phyloP scores from a whole-genome alignment of 345 rosid genomes.

The Draba incana region DNA sequence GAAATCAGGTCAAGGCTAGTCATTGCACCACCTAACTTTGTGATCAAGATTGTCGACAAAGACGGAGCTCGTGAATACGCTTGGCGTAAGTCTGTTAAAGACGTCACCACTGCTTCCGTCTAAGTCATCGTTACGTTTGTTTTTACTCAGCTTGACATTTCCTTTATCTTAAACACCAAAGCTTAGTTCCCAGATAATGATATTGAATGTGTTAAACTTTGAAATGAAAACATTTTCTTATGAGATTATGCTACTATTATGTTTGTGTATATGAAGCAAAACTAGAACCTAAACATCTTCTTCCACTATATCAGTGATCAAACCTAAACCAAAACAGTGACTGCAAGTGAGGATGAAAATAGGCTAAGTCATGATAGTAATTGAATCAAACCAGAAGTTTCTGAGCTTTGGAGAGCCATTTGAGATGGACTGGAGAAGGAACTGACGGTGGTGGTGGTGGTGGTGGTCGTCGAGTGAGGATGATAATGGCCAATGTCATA shows the following conservation, averaged over 20 bases:
- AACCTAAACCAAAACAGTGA: conserved; percentile 7
- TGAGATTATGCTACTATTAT: conserved; percentile 10
- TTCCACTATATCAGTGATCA: neutral
- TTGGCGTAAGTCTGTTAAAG: conserved; percentile 83
- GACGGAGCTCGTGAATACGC: conserved; percentile 84
- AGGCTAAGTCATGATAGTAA: conserved; percentile 15
- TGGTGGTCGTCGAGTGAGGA: conserved; percentile 9
- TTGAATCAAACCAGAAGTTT: conserved; percentile 25
- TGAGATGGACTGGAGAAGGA: neutral
- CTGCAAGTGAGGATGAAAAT: conserved; percentile 14
- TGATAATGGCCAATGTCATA: conserved; percentile 13
- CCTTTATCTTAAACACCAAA: conserved; percentile 21
- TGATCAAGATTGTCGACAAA: conserved; percentile 93
- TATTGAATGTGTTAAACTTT: conserved; percentile 13
- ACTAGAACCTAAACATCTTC: conserved; percentile 3
- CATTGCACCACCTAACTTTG: conserved; percentile 93
- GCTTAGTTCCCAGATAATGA: conserved; percentile 34
- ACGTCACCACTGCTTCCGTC: conserved; percentile 45
- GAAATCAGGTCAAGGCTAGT: conserved; percentile 94
- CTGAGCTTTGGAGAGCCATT: neutral
- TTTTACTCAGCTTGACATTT: conserved; percentile 11
- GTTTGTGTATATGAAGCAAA: conserved; percentile 2
- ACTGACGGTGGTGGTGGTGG: no score
- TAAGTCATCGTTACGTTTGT: conserved; percentile 16
- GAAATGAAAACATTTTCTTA: neutral